These are phyloP conservation scores for Myotisia sp. DNA, from an alignment of 2,329 filamentous ascomycete species.

Conservation along the genomic window DNA sequence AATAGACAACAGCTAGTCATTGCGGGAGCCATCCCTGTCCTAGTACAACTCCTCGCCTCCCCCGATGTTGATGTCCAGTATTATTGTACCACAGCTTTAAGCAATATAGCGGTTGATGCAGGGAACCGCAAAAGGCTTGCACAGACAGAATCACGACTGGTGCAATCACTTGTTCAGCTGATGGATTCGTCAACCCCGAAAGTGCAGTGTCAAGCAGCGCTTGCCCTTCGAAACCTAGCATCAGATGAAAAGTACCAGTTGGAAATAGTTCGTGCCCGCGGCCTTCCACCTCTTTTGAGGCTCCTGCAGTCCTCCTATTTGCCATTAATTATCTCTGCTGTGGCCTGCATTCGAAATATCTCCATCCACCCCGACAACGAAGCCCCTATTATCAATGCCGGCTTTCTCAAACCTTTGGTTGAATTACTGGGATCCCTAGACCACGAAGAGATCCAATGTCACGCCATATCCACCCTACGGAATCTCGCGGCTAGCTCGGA, in stretches of 20 bases:
- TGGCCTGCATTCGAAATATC: conserved; percentile 97
- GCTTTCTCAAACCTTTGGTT: conserved; percentile 84
- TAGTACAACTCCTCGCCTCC: conserved; percentile 87
- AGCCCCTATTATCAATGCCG: conserved; percentile 94
- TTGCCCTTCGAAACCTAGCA: conserved; percentile 85
- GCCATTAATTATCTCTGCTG: conserved; percentile 86
- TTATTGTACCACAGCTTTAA: conserved; percentile 95
- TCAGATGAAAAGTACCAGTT: conserved; percentile 98
- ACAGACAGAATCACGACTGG: conserved; percentile 76
- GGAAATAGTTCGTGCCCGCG: conserved; percentile 83
- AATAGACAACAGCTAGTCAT: conserved; percentile 96
- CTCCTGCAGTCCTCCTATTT: conserved; percentile 91
- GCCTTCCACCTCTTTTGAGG: conserved; percentile 69
- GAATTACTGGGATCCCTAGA: conserved; percentile 89
- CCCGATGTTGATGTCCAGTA: conserved; percentile 96
- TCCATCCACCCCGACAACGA: conserved; percentile 97
- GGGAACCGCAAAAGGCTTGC: conserved; percentile 83
- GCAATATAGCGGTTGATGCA: conserved; percentile 93
- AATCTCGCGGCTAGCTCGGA: conserved; percentile 95
- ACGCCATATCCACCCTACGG: conserved; percentile 89
- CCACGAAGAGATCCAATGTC: conserved; percentile 97
- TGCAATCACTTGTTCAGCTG: conserved; percentile 83
- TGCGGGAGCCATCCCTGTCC: conserved; percentile 90
- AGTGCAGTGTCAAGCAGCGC: conserved; percentile 91
- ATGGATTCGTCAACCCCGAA: conserved; percentile 98